Percentiles rank a stretch among this genome's conserved stretches.
Evolutionary conservation across 257 asterid genomes (phyloP).

Genomic region (Ajuga chamaepitys): DNA sequence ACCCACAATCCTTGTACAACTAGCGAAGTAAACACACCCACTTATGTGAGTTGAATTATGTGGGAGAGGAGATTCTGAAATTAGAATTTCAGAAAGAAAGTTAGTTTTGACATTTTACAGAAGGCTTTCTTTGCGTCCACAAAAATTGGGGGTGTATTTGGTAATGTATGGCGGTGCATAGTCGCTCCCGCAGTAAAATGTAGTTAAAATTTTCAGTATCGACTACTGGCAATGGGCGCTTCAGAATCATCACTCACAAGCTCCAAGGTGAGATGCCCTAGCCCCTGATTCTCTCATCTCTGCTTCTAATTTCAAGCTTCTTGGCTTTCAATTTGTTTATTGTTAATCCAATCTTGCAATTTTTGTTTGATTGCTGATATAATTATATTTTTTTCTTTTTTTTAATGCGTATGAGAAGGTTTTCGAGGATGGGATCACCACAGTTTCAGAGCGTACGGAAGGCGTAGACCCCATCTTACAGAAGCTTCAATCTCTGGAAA

Average conservation of each 20-base stretch:
- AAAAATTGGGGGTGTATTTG: too few relatives aligned
- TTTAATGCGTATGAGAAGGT: slow-evolving; percentile 20
- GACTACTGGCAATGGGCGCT: slow-evolving; percentile 67
- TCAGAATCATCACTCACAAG: slow-evolving; percentile 68
- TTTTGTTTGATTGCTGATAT: background rate
- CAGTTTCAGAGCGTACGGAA: slow-evolving; percentile 68
- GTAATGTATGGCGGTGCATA: too few relatives aligned
- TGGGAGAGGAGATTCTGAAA: too few relatives aligned
- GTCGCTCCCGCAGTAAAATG: background rate
- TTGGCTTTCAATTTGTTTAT: background rate
- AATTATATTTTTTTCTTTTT: background rate
- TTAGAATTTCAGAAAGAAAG: too few relatives aligned
- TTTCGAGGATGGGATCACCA: slow-evolving; percentile 67
- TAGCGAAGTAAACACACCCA: too few relatives aligned
- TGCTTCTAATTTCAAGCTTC: background rate
- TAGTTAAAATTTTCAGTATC: background rate
- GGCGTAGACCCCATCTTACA: slow-evolving; percentile 65
- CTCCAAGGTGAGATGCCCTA: slow-evolving; percentile 43
- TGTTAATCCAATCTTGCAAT: background rate
- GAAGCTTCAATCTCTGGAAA: slow-evolving; percentile 71
- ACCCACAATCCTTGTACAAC: too few relatives aligned
- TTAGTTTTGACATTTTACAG: too few relatives aligned
- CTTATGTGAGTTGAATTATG: too few relatives aligned
- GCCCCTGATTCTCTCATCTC: background rate
- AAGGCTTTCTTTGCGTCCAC: too few relatives aligned